phyloP scores from a whole-genome alignment of 495 filamentous ascomycete genomes.

The Evernia prunastri region DNA sequence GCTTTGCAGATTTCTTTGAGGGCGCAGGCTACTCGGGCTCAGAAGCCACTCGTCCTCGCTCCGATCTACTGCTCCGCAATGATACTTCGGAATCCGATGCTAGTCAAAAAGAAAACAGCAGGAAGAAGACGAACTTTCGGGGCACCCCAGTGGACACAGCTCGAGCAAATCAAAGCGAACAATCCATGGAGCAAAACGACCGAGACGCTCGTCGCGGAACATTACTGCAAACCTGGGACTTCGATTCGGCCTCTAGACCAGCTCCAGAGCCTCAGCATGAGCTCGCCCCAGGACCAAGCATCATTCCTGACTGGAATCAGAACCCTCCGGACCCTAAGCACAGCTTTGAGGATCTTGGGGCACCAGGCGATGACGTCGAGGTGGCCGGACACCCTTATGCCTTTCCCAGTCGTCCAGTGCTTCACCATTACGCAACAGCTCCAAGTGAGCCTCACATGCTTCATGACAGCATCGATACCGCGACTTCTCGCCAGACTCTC shows the following conservation, averaged over 20 bases:
- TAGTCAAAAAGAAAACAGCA: slow-evolving; percentile 20
- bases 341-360: slow-evolving; percentile 32
- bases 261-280: slow-evolving; percentile 1
- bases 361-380: slow-evolving; percentile 14
- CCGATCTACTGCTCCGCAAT: slow-evolving; percentile 46
- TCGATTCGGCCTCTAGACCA: neutral
- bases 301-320: neutral
- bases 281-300: neutral
- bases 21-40: slow-evolving; percentile 25
- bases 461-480: neutral
- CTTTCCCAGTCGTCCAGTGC: slow-evolving; percentile 7
- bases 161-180: slow-evolving; percentile 1
- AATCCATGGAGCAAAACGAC: neutral
- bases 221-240: neutral
- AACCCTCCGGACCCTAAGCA: slow-evolving; percentile 27
- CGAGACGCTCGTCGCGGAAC: slow-evolving; percentile 7
- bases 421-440: slow-evolving; percentile 6
- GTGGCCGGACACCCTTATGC: neutral
- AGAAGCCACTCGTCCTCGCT: slow-evolving; percentile 28
- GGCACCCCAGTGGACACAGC: slow-evolving; percentile 40
- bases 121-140: slow-evolving; percentile 37
- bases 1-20: slow-evolving; percentile 43
- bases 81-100: slow-evolving; percentile 45
- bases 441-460: neutral
- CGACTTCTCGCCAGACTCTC: slow-evolving; percentile 1